Conservation (phyloP, 257 asterid species). For the Leonotis leonurus region DNA sequence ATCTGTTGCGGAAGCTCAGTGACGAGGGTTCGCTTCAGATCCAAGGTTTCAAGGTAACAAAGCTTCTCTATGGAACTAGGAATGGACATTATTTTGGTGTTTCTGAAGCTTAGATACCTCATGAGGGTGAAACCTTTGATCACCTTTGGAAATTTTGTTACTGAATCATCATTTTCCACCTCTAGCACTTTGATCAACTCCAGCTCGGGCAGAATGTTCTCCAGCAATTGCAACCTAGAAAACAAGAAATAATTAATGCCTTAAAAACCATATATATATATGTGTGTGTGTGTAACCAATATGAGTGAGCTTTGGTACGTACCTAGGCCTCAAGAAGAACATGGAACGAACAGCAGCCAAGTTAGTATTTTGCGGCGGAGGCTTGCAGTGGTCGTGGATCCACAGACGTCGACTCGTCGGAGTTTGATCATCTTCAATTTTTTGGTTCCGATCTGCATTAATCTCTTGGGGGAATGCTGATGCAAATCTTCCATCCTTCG, state of each 20-base stretch:
- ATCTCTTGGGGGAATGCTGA: slow-evolving; percentile 10
- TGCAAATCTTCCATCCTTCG: slow-evolving; percentile 28
- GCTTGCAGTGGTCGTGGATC: slow-evolving; percentile 11
- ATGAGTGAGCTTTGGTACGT: no score
- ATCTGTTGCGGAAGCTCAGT: slow-evolving; percentile 31
- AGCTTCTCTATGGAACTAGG: slow-evolving; percentile 23
- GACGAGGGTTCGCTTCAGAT: slow-evolving; percentile 29
- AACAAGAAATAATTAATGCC: no score
- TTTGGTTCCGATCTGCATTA: no score
- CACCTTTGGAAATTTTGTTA: slow-evolving; percentile 21
- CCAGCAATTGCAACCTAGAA: no score
- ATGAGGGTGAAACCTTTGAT: slow-evolving; percentile 26
- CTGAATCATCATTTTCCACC: slow-evolving; percentile 12
- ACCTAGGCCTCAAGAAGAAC: slow-evolving; percentile 17
- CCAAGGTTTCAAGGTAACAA: slow-evolving; percentile 29
- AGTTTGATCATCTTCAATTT: no score
- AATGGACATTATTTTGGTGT: slow-evolving; percentile 8
- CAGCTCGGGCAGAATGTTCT: background rate
- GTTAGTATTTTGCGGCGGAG: background rate
- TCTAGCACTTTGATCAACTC: slow-evolving; percentile 27
- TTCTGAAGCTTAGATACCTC: slow-evolving; percentile 32
- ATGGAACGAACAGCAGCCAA: slow-evolving; percentile 10
- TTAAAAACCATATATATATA: no score
- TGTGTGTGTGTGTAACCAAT: background rate
- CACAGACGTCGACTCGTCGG: slow-evolving; percentile 39